phyloP scores from a whole-genome alignment of 495 filamentous ascomycete species.

The Neohortaea acidophila region DNA sequence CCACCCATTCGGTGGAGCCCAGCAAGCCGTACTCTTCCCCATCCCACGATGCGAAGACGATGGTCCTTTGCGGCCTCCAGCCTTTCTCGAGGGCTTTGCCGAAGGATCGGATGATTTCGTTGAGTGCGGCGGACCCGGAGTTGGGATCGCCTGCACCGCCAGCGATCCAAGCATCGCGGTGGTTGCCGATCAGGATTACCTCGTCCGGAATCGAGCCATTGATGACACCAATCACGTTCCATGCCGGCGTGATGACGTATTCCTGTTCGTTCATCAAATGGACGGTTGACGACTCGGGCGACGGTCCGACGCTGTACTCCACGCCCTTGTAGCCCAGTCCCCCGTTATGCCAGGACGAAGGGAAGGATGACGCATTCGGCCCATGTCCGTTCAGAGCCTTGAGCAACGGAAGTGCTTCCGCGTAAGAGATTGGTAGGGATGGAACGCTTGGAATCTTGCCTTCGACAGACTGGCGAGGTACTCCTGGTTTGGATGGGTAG shows the following conservation, averaged over 20 bases:
- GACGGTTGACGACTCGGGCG: constrained; percentile 56
- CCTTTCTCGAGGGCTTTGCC: constrained; percentile 23
- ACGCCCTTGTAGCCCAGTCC: constrained; percentile 73
- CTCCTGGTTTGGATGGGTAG: constrained; percentile 83
- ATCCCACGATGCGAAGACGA: constrained; percentile 62
- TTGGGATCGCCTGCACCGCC: constrained; percentile 39
- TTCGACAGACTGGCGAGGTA: constrained; percentile 56
- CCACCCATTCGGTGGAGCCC: constrained; percentile 62
- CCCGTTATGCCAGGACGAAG: constrained; percentile 52
- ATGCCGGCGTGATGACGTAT: constrained; percentile 74
- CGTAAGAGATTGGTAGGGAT: constrained; percentile 81
- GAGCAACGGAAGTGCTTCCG: constrained; percentile 70
- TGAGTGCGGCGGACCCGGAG: constrained; percentile 30
- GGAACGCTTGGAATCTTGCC: constrained; percentile 66
- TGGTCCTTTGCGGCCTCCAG: constrained; percentile 36
- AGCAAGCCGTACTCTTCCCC: constrained; percentile 59
- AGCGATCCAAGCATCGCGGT: constrained; percentile 87
- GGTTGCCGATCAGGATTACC: constrained; percentile 85
- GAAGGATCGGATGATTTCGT: constrained; percentile 27
- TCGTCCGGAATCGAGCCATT: constrained; percentile 80
- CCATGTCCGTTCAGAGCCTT: constrained; percentile 82
- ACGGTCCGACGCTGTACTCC: constrained; percentile 81
- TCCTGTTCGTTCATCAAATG: constrained; percentile 81
- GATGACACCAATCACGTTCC: constrained; percentile 91
- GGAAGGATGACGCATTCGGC: constrained; percentile 61